phyloP scores from a whole-genome alignment of 441 rosid species.

The Erodium texanum region DNA sequence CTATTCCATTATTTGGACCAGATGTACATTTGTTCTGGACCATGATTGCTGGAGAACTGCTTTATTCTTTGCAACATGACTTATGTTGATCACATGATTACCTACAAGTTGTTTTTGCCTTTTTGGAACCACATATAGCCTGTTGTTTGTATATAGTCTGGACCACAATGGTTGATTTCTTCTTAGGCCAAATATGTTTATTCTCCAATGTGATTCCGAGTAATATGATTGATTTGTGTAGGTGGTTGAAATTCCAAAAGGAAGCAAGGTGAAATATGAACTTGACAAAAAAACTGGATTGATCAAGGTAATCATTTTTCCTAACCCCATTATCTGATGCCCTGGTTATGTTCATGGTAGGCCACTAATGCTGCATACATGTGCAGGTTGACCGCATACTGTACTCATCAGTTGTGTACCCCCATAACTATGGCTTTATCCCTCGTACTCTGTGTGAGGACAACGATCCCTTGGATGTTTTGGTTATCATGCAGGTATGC shows the following conservation, averaged over 20 bases:
- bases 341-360: conserved; percentile 1
- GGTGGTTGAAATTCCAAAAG: conserved; percentile 63
- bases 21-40: not conserved
- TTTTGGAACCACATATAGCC: no score
- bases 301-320: conserved; percentile 39
- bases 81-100: not conserved
- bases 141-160: no score
- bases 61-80: not conserved
- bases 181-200: not conserved
- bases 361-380: conserved; percentile 15
- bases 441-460: conserved; percentile 1
- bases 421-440: conserved; percentile 47
- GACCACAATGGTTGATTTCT: no score
- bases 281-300: conserved; percentile 67
- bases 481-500: conserved; percentile 21
- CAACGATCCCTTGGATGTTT: not conserved
- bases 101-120: not conserved
- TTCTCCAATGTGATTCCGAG: not conserved
- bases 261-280: conserved; percentile 75
- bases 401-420: conserved; percentile 98
- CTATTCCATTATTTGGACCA: not conserved
- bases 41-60: not conserved
- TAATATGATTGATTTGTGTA: conserved; percentile 18
- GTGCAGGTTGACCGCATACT: conserved; percentile 86
- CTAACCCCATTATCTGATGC: conserved; percentile 1